Percentiles rank a stretch among this genome's conserved stretches.
These are phyloP conservation scores for Metschnikowia borealis DNA, from an alignment of 805 yeast genomes.

Conservation along the genomic window DNA sequence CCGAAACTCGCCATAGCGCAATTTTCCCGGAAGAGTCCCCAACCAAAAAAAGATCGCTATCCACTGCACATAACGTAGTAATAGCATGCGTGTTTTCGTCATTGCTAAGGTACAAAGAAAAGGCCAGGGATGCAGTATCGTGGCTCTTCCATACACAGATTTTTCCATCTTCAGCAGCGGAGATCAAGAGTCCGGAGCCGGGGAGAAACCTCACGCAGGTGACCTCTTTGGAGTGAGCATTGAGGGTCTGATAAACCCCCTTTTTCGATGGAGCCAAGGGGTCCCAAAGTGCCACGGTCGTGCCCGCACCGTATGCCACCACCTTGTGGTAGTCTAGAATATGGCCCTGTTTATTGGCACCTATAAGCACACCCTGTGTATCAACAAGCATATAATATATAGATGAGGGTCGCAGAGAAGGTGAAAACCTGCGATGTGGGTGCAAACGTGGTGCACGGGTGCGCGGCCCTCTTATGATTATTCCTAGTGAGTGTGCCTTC, in stretches of 20 bases:
- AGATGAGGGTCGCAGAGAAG: background rate
- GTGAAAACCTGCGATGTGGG: constrained; percentile 11
- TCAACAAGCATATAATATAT: constrained; percentile 2
- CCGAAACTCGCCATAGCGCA: constrained; percentile 45
- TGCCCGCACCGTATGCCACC: constrained; percentile 72
- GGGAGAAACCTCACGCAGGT: constrained; percentile 60
- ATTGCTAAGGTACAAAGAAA: constrained; percentile 21
- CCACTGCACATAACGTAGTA: constrained; percentile 46
- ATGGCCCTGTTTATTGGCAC: constrained; percentile 66
- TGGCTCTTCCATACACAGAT: constrained; percentile 55
- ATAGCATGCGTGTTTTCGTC: constrained; percentile 38
- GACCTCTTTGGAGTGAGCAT: constrained; percentile 58
- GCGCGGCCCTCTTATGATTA: background rate
- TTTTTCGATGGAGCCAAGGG: constrained; percentile 40
- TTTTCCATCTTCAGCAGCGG: constrained; percentile 65
- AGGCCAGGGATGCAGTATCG: constrained; percentile 5
- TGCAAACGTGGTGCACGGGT: constrained; percentile 17
- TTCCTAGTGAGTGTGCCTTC: background rate
- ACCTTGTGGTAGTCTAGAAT: constrained; percentile 50
- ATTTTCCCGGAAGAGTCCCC: constrained; percentile 65
- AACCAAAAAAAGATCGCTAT: constrained; percentile 42
- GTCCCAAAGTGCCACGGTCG: constrained; percentile 64
- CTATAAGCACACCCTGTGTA: constrained; percentile 60
- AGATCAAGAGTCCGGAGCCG: constrained; percentile 42
- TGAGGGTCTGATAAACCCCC: constrained; percentile 55